phyloP scores from a whole-genome alignment of 768 basidiomycete species.

The Cystofilobasidium ferigula region DNA sequence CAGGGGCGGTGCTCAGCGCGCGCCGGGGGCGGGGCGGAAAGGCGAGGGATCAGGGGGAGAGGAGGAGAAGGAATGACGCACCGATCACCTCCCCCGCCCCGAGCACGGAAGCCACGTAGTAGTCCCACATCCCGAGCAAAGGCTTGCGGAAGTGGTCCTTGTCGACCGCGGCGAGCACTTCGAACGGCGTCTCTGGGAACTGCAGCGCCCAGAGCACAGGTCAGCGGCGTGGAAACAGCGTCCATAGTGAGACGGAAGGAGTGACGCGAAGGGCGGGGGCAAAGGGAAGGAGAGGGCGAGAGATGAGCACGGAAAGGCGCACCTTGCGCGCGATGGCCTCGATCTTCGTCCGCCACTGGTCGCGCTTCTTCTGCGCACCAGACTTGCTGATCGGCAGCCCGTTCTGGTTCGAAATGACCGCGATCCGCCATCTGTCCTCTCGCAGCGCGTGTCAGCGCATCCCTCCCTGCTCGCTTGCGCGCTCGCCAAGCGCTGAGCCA shows the following conservation, averaged over 20 bases:
- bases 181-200: conserved; percentile 51
- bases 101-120: conserved; percentile 52
- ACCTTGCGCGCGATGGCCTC: conserved; percentile 50
- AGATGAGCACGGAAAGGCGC: conserved; percentile 29
- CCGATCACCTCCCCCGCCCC: conserved; percentile 56
- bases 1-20: neutral
- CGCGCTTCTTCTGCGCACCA: conserved; percentile 20
- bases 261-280: too few species aligned
- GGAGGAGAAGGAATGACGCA: conserved; percentile 33
- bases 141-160: conserved; percentile 75
- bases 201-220: neutral
- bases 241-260: neutral
- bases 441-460: neutral
- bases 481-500: too few species aligned
- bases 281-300: conserved; percentile 42
- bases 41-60: too few species aligned
- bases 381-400: conserved; percentile 36
- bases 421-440: conserved; percentile 32
- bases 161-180: conserved; percentile 62
- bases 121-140: conserved; percentile 74
- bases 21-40: neutral
- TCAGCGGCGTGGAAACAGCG: conserved; percentile 46
- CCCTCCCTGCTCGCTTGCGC: too few species aligned
- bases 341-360: conserved; percentile 66
- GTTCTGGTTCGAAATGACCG: conserved; percentile 71